A percentile compares a stretch with the other conserved stretches of the same genome.
Conservation (phyloP, 768 basidiomycete species). For the Hemileccinum rubropunctum region DNA sequence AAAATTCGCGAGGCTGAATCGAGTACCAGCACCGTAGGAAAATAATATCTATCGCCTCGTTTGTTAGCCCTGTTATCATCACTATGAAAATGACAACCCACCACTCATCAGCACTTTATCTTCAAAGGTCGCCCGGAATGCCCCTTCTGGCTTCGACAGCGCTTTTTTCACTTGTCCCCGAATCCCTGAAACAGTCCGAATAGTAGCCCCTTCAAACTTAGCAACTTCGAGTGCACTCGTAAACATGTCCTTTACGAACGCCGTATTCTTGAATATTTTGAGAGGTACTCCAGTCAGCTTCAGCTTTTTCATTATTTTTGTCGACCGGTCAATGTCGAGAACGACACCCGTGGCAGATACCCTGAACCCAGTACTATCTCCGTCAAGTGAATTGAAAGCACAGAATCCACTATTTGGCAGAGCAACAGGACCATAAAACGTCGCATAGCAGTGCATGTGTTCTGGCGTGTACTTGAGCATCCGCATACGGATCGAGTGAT, state of each 20-base stretch:
- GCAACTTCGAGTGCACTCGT: slow-evolving; percentile 89
- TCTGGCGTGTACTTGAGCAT: slow-evolving; percentile 99
- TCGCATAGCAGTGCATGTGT: slow-evolving; percentile 99
- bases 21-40: slow-evolving; percentile 98
- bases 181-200: slow-evolving; percentile 93
- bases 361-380: slow-evolving; percentile 74
- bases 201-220: slow-evolving; percentile 98
- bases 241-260: slow-evolving; percentile 98
- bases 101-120: slow-evolving; percentile 97
- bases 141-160: slow-evolving; percentile 90
- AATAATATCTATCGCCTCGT: slow-evolving; percentile 65
- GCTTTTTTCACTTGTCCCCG: slow-evolving; percentile 97
- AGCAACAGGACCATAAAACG: slow-evolving; percentile 92
- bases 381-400: slow-evolving; percentile 83
- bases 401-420: slow-evolving; percentile 96
- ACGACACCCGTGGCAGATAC: slow-evolving; percentile 94
- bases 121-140: slow-evolving; percentile 96
- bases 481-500: slow-evolving; percentile 97
- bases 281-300: slow-evolving; percentile 94
- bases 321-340: slow-evolving; percentile 86
- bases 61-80: background rate
- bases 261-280: slow-evolving; percentile 99
- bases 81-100: slow-evolving; percentile 38
- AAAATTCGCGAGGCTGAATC: slow-evolving; percentile 91
- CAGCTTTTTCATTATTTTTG: slow-evolving; percentile 97